Conservation (phyloP, 352 stramenopile species). For the Globisporangium nunn region DNA sequence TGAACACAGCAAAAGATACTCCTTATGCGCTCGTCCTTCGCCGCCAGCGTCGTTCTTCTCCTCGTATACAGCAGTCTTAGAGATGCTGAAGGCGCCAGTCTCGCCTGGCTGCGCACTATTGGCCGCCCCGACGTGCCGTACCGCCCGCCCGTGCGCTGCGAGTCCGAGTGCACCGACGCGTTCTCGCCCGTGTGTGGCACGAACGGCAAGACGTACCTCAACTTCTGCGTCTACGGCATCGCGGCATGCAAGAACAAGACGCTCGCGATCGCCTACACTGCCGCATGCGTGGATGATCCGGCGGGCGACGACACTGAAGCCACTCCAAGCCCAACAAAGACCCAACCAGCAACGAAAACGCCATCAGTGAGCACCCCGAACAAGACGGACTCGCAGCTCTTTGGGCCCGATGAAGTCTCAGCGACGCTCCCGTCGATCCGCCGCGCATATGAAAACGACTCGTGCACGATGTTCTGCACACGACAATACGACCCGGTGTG, state of each 20-base stretch:
- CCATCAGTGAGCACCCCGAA: background rate
- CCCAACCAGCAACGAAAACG: background rate
- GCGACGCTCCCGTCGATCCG: background rate
- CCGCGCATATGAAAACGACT: background rate
- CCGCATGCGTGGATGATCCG: slow-evolving; percentile 8
- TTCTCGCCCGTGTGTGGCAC: slow-evolving; percentile 17
- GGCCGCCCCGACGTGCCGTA: background rate
- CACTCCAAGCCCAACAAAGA: background rate
- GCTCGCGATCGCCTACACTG: slow-evolving; percentile 22
- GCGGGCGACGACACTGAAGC: slow-evolving; percentile 1
- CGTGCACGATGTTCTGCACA: slow-evolving; percentile 16
- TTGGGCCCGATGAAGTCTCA: background rate
- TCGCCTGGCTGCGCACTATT: background rate
- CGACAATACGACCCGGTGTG: slow-evolving; percentile 26
- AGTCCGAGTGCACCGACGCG: background rate
- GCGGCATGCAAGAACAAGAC: slow-evolving; percentile 18
- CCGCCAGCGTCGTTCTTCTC: background rate
- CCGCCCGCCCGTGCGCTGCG: slow-evolving; percentile 2
- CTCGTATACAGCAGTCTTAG: background rate
- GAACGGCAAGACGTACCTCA: slow-evolving; percentile 21
- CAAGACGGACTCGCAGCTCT: background rate
- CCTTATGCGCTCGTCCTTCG: background rate
- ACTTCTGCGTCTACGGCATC: slow-evolving; percentile 21
- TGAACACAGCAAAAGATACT: background rate
- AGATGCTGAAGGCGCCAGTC: background rate